Evolutionary conservation across 306 rosid species (phyloP), one percentile per base, ranked within the genome.

Genomic region (Cyamopsis tetragonoloba): DNA sequence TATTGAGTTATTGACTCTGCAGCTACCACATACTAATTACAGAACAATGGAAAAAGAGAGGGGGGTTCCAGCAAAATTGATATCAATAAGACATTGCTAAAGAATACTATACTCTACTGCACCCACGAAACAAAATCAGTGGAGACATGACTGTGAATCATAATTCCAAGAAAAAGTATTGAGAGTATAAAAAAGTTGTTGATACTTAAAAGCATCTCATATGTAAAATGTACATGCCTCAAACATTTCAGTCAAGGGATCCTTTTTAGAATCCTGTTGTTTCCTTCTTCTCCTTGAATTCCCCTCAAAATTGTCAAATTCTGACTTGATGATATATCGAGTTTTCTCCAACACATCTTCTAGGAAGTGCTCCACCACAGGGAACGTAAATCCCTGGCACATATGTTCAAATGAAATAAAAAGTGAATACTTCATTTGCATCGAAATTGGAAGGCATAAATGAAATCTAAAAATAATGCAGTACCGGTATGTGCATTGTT

Each of bases 341-440:
- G 95, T 78, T 83, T 89, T 89, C 88, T 93, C 98, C 83, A 89
- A 75, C 76, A 83, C 77, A 63, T 93, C 97, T 83, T 93, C 98
- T 43, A 93, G 88, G 85, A 83, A 93, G 38, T 83, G 57, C 82
- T 87, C 98, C 7, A 31, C 67, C 65, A 93, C 98, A 70, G 97
- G 91, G 66, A 81, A 87, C 53, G 96, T 86, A 77, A 84, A 81
- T 62, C 96, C 98, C 98, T 89, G 84, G 70, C 68, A 87, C 31
- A 75, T 41, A 73, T 37, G n/a, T 8, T 63, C 48, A 47, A 37
- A 60, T 58, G 79, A 24, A 75, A 57, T 37, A 35, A 44, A 75
- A 56, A 8, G 18, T 13, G 24, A 39, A 37, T 27, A 6, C 7
- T 38, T 7, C 37, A 68, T 48, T 58, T 58, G 37, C 42, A 38